Conservation (phyloP, 2,329 filamentous ascomycete species). For the Phialophora chinensis region DNA sequence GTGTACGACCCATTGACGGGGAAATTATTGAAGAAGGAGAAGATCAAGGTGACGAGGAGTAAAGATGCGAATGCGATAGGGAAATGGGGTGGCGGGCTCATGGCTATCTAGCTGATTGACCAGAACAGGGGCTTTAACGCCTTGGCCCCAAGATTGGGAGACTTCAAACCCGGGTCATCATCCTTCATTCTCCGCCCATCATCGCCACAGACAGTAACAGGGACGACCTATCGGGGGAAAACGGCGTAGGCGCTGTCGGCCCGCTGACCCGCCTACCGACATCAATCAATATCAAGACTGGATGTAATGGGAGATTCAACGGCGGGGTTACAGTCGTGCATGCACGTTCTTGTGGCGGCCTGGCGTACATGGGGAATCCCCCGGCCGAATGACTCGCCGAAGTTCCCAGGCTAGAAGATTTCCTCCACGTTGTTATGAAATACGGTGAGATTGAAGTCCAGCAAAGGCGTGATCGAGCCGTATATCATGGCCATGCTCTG, state of each 20-base stretch:
- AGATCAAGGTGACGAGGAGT: conserved; percentile 4
- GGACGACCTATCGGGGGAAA: background rate
- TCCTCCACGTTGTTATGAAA: background rate
- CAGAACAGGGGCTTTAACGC: background rate
- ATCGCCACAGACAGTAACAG: background rate
- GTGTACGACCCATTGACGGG: conserved; percentile 18
- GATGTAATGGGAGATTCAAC: background rate
- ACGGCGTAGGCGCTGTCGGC: background rate
- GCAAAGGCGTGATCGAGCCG: background rate
- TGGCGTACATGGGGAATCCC: background rate
- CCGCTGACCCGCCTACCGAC: background rate
- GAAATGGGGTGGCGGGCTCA: background rate
- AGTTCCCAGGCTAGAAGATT: background rate
- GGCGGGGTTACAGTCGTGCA: background rate
- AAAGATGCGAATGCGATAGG: background rate
- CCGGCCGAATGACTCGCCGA: background rate
- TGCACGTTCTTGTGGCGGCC: background rate
- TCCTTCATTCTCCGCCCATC: background rate
- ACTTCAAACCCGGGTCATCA: background rate
- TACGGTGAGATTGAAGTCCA: background rate
- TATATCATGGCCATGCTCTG: background rate
- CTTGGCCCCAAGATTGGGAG: background rate
- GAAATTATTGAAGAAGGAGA: conserved; percentile 19
- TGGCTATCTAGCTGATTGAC: background rate
- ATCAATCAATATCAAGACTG: background rate